These are phyloP conservation scores for Bipolaris cookei DNA, from an alignment of 2,329 filamentous ascomycete species.

Conservation along the genomic window DNA sequence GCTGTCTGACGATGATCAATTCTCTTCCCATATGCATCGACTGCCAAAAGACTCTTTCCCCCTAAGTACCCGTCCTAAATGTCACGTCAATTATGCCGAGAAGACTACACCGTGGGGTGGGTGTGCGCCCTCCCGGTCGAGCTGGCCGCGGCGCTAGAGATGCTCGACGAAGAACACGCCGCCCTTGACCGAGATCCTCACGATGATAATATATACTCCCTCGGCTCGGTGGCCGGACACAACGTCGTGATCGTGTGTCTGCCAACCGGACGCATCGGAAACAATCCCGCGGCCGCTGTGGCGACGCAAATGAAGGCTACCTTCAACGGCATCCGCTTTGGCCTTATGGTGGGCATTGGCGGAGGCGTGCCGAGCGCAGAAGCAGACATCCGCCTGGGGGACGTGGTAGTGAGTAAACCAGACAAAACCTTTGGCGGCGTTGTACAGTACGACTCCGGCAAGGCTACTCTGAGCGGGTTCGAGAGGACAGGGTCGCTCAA, in stretches of 20 bases:
- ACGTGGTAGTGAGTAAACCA: slow-evolving; percentile 11
- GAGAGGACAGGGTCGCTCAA: slow-evolving; percentile 15
- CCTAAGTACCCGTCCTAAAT: neutral
- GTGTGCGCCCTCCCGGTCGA: slow-evolving; percentile 40
- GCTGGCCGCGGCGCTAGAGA: slow-evolving; percentile 30
- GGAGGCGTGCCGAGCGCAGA: slow-evolving; percentile 26
- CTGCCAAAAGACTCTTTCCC: neutral
- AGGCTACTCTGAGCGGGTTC: slow-evolving; percentile 10
- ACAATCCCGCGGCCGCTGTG: slow-evolving; percentile 36
- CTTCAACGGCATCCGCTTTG: slow-evolving; percentile 45
- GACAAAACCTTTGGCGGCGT: slow-evolving; percentile 1
- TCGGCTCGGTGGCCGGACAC: slow-evolving; percentile 35
- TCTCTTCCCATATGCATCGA: neutral
- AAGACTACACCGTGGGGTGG: slow-evolving; percentile 43
- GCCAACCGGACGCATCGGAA: slow-evolving; percentile 41
- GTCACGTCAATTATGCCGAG: neutral
- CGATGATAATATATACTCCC: slow-evolving; percentile 26
- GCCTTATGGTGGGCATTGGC: slow-evolving; percentile 53
- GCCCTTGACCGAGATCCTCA: slow-evolving; percentile 24
- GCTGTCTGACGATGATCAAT: neutral
- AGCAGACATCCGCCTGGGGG: slow-evolving; percentile 13
- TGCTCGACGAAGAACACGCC: slow-evolving; percentile 16
- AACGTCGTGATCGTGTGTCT: slow-evolving; percentile 46
- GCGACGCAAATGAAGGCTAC: slow-evolving; percentile 33
- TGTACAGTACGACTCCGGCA: slow-evolving; percentile 1